Evolutionary conservation across 257 asterid species (phyloP).

Genomic region (Cruciata laevipes): DNA sequence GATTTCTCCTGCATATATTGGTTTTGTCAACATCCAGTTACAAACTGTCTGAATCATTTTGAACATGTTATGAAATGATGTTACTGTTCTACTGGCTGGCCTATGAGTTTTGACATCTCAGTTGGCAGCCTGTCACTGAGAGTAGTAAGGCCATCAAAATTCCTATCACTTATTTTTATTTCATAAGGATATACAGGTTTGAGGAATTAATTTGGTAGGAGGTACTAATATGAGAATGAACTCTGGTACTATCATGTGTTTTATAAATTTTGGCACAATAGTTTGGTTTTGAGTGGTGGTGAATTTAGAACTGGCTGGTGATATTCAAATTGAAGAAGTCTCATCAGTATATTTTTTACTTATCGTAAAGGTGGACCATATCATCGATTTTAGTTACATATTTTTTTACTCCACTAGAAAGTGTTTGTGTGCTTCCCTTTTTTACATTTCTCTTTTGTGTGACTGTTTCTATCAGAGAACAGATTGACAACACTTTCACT

Average conservation of each 20-base stretch:
- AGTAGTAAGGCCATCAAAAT: background rate
- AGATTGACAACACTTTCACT: background rate
- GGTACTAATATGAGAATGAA: constrained; percentile 1
- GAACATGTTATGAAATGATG: background rate
- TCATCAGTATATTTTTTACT: background rate
- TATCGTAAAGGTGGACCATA: background rate
- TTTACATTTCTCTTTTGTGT: background rate
- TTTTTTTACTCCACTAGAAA: no score
- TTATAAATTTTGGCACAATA: background rate
- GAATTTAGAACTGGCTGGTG: background rate
- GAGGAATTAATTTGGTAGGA: background rate
- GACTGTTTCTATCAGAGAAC: background rate
- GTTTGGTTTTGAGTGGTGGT: background rate
- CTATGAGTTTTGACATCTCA: background rate
- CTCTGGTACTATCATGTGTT: background rate
- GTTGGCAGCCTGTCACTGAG: background rate
- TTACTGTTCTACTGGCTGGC: background rate
- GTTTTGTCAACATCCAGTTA: background rate
- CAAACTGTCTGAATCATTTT: background rate
- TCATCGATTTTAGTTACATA: background rate
- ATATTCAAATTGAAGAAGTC: background rate
- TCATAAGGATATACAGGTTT: background rate
- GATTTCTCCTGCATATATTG: background rate
- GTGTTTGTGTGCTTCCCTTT: background rate
- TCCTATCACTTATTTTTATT: background rate